Evolutionary conservation across 441 rosid species (phyloP).

Genomic region (Aleurites moluccanus): DNA sequence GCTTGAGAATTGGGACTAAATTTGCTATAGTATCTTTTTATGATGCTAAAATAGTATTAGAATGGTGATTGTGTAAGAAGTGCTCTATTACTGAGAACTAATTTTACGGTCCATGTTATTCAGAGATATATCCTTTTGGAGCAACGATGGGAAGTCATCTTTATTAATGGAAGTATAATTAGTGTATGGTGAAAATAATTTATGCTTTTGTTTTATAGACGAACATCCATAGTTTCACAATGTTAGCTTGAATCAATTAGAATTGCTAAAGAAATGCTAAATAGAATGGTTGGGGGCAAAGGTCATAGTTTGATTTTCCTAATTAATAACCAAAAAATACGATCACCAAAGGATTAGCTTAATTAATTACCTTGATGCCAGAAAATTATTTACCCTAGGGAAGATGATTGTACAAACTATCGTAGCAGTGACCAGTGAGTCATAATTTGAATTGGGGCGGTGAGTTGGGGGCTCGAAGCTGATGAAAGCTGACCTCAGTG

Average conservation of each 20-base stretch:
- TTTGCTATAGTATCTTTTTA: too few species aligned
- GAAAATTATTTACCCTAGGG: background rate
- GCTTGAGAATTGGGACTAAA: too few species aligned
- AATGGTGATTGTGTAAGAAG: too few species aligned
- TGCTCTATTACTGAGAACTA: background rate
- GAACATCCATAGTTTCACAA: background rate
- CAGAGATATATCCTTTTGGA: background rate
- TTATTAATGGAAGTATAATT: background rate
- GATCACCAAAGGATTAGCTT: background rate
- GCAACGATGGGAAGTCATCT: background rate
- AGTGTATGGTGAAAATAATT: background rate
- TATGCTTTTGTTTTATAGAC: too few species aligned
- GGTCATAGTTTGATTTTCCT: background rate
- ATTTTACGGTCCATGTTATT: background rate
- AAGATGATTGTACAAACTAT: background rate
- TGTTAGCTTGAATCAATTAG: background rate
- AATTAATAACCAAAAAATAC: too few species aligned
- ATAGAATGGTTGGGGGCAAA: background rate
- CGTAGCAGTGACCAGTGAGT: background rate
- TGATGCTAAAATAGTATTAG: too few species aligned
- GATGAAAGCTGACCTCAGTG: slow-evolving; percentile 8
- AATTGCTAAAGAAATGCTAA: background rate
- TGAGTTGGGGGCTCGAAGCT: slow-evolving; percentile 24
- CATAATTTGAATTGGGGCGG: slow-evolving; percentile 1
- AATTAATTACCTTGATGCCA: slow-evolving; percentile 2